Conservation (phyloP, 2,329 filamentous ascomycete genomes). For the Acarospora socialis region DNA sequence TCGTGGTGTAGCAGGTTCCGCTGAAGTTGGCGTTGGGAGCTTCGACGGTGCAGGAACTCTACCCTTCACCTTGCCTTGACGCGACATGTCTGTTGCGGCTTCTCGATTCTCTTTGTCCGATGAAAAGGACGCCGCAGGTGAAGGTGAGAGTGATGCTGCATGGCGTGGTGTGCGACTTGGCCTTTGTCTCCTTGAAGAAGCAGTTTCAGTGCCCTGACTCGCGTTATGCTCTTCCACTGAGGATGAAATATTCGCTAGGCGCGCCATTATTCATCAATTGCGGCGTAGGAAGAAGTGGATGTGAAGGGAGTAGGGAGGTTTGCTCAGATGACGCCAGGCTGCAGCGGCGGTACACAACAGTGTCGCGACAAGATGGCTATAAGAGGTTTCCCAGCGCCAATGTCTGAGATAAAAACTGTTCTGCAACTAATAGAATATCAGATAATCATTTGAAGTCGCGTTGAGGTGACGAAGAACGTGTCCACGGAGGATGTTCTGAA, state of each 20-base stretch:
- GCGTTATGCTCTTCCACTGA: constrained; percentile 18
- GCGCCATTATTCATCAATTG: constrained; percentile 9
- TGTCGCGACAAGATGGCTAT: too few relatives aligned
- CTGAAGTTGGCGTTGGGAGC: constrained; percentile 27
- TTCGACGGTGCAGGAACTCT: constrained; percentile 26
- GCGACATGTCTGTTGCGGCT: constrained; percentile 12
- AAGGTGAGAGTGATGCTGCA: constrained; percentile 15
- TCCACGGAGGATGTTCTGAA: too few relatives aligned
- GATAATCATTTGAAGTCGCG: too few relatives aligned
- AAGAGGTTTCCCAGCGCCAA: too few relatives aligned
- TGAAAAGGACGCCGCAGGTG: constrained; percentile 23
- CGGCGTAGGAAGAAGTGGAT: neutral
- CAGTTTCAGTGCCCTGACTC: constrained; percentile 11
- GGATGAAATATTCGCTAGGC: constrained; percentile 5
- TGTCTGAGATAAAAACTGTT: too few relatives aligned
- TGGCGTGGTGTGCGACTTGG: constrained; percentile 1
- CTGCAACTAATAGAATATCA: too few relatives aligned
- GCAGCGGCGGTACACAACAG: too few relatives aligned
- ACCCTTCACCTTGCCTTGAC: constrained; percentile 30
- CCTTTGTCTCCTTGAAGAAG: constrained; percentile 6
- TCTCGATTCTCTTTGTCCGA: constrained; percentile 38
- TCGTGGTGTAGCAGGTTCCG: constrained; percentile 17
- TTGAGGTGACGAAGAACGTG: too few relatives aligned
- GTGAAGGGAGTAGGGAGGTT: neutral
- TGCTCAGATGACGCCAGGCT: neutral